Evolutionary conservation across 2,329 filamentous ascomycete species (phyloP), one percentile per base, ranked within the genome.

Genomic region (Xylaria sp.): DNA sequence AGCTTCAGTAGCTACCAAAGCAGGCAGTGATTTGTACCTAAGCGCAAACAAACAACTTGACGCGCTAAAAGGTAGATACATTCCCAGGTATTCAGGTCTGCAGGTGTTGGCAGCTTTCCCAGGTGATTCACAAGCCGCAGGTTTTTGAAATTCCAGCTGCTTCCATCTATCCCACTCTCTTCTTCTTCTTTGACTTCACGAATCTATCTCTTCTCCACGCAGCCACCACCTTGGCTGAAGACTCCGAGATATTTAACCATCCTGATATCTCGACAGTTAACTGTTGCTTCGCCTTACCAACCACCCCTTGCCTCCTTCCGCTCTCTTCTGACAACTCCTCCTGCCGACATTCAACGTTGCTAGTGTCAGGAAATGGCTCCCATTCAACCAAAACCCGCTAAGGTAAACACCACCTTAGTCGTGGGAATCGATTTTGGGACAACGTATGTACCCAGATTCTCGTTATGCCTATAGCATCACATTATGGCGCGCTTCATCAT

Each of bases 401-500:
- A 49, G 10, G 39, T 10, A 1, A 41, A 28, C 8, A 55, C 56
- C 4, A 60, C 64, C 2, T 25, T 71, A 28, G 62, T 68, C 1
- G 36, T 71, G 3, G 68, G 68, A 0, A 68, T 71, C 13, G 68
- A 71, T 28, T 71, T 71, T 20, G 68, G 68, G 2, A 71, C 68
- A 12, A 71, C 68, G 68, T 68, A 66, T 66, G 68, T 31, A 48
- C 10, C 8, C 8, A 36, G 8, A 8, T 46, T 43, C 18, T 46
- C 8, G 20, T 46, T 41, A 39, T 10, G 2, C 12, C 36, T 13
- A 39, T n/a, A 39, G 13, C 39, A 41, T 41, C 8, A 2, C 3
- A 13, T 41, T 41, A 41, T 41, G 6, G 1, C 6, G 6, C 9
- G 1, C 31, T 33, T 33, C 1, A 33, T 25, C 25, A 25, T 25